Evolutionary conservation across 2,329 filamentous ascomycete genomes (phyloP), one percentile per base, ranked within the genome.

Genomic region (Parasarocladium wereldwijsianum): DNA sequence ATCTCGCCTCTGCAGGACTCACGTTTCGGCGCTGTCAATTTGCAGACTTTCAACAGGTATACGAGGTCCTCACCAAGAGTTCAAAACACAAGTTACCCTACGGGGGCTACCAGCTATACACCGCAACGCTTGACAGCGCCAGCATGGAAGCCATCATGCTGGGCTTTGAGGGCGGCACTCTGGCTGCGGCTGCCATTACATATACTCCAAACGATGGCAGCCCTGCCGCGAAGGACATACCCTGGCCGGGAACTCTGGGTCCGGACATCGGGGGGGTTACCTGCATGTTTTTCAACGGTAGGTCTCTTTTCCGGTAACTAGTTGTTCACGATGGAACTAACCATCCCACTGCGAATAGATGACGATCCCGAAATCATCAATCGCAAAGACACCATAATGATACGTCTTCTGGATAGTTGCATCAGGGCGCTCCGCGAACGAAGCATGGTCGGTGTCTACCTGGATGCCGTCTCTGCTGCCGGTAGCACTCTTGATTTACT

Each of bases 21-120:
- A 46, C 39, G 5, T 64, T 69, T 37, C 52, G 58, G 18, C 44
- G 47, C 12, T 68, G 64, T 38, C 53, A 54, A 17, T 44, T 57
- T 17, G 35, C 47, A 17, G 66, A 73, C 35, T 60, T 60, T 33
- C 45, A 56, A 21, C 38, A 43, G 17, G 60, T 72, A 3, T 41
- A 68, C 28, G 54, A 57, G 2, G 57, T 72, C 38, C 64, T 68
- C 8, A 58, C 60, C 31, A 53, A 49, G 29, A 60, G 64, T 31
- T 63, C 61, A 0, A 46, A 46, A 8, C 52, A 51, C 27, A 60
- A 64, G 35, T 52, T 57, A 19, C 55, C 58, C 25, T 60, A 69
- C 39, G 67, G 67, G 24, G 71, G 67, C 65, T 71, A 64, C 39
- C 67, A 74, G 40, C 65, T 71, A 40, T 75, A 73, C 38, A 58